A percentile compares a stretch with the other conserved stretches of the same genome.
Evolutionary conservation across 1,139 yeast species (phyloP).

Genomic region (Yamadazyma dendronema): DNA sequence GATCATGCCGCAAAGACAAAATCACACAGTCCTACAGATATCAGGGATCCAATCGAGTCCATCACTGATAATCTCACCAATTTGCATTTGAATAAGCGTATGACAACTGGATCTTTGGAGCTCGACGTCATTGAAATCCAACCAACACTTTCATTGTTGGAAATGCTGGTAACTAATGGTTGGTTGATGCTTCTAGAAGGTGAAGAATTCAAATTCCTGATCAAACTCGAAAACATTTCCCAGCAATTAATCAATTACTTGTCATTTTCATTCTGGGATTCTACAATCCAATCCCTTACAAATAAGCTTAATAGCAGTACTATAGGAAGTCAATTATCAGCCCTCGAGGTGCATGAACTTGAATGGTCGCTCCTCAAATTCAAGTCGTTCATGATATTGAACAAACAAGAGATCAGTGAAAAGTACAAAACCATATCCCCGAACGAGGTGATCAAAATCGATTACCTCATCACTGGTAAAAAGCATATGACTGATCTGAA

Average conservation of each 20-base stretch:
- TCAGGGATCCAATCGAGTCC: constrained; percentile 14
- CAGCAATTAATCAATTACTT: constrained; percentile 53
- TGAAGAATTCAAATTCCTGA: constrained; percentile 51
- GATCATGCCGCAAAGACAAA: constrained; percentile 4
- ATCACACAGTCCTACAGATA: not conserved
- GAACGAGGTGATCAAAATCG: constrained; percentile 36
- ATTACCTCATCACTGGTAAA: constrained; percentile 67
- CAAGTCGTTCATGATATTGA: constrained; percentile 52
- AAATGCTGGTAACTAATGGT: constrained; percentile 57
- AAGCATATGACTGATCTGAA: constrained; percentile 69
- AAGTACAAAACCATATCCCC: constrained; percentile 35
- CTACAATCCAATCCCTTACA: constrained; percentile 66
- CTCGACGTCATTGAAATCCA: constrained; percentile 60
- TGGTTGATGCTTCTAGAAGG: constrained; percentile 85
- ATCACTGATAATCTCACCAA: constrained; percentile 22
- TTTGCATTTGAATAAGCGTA: constrained; percentile 18
- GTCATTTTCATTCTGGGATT: constrained; percentile 67
- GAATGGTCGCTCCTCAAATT: constrained; percentile 65
- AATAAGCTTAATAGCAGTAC: constrained; percentile 25
- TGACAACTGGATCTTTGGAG: constrained; percentile 16
- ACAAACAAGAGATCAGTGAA: constrained; percentile 35
- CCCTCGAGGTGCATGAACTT: constrained; percentile 68
- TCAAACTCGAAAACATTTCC: constrained; percentile 59
- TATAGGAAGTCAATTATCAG: constrained; percentile 39
- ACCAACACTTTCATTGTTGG: constrained; percentile 57